Conservation (phyloP, 495 filamentous ascomycete species). For the Daldinia vernicosa region DNA sequence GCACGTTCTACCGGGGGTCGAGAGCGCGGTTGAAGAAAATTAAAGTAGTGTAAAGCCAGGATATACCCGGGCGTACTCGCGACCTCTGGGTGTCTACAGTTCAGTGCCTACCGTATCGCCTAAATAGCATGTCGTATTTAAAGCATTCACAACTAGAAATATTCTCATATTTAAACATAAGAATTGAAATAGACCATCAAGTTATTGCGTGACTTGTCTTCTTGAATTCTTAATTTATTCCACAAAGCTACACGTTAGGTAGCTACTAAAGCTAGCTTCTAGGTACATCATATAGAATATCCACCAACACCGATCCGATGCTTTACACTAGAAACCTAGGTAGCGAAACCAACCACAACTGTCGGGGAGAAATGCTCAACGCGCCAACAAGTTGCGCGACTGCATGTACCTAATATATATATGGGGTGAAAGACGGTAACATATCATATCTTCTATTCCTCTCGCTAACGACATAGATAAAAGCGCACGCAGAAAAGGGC, state of each 20-base stretch:
- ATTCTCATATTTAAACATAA: not conserved
- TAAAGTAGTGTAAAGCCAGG: slow-evolving; percentile 14
- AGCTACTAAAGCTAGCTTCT: not conserved
- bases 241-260: not conserved
- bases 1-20: slow-evolving; percentile 5
- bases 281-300: slow-evolving; percentile 2
- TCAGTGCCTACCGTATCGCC: slow-evolving; percentile 21
- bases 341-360: not conserved
- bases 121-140: slow-evolving; percentile 39
- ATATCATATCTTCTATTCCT: not conserved
- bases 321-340: slow-evolving; percentile 35
- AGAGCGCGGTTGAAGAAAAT: not conserved
- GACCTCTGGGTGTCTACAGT: not conserved
- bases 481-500: not conserved
- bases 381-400: not conserved
- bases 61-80: slow-evolving; percentile 22
- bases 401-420: slow-evolving; percentile 2
- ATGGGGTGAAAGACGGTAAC: not conserved
- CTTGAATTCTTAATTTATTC: not conserved
- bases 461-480: not conserved
- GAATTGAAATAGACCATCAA: not conserved
- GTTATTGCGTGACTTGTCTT: not conserved
- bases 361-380: slow-evolving; percentile 1
- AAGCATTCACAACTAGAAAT: slow-evolving; percentile 32
- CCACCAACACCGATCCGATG: slow-evolving; percentile 41